Evolutionary conservation across 140 eudicot species (phyloP).

Genomic region (Anethum foeniculum): DNA sequence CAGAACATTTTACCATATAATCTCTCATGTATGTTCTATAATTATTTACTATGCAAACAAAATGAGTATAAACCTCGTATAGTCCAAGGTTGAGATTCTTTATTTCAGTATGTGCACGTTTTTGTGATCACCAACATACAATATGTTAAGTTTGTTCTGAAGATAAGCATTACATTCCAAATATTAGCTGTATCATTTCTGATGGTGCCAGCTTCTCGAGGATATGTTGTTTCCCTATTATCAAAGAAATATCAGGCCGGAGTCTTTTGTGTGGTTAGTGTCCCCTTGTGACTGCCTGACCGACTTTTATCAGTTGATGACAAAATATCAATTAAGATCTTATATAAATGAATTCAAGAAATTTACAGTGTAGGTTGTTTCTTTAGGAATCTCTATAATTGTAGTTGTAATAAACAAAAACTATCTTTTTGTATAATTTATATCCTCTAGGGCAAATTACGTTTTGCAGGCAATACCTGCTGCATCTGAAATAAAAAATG

Average conservation of each 20-base stretch:
- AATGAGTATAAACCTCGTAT: not conserved
- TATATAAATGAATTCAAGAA: not conserved
- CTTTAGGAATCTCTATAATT: not conserved
- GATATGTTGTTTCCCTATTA: not conserved
- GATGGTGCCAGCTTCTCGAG: not conserved
- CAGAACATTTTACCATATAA: not conserved
- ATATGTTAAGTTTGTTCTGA: not conserved
- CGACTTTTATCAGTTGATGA: not conserved
- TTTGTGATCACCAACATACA: not conserved
- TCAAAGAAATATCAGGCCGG: not conserved
- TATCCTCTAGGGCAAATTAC: not conserved
- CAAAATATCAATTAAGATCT: not conserved
- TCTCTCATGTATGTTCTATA: not conserved
- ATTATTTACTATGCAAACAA: not conserved
- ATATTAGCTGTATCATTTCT: not conserved
- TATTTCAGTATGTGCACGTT: not conserved
- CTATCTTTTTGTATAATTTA: not conserved
- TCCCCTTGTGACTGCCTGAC: not conserved
- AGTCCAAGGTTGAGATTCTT: not conserved
- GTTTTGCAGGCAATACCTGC: slow-evolving; percentile 71
- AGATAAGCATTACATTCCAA: not conserved
- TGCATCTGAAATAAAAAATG: slow-evolving; percentile 34
- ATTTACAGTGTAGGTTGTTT: not conserved
- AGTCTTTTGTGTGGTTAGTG: not conserved
- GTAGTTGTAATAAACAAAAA: not conserved